Percentiles rank a stretch among this genome's conserved stretches.
phyloP scores from a whole-genome alignment of 2,329 filamentous ascomycete genomes.

The Paecilomyces sp. region DNA sequence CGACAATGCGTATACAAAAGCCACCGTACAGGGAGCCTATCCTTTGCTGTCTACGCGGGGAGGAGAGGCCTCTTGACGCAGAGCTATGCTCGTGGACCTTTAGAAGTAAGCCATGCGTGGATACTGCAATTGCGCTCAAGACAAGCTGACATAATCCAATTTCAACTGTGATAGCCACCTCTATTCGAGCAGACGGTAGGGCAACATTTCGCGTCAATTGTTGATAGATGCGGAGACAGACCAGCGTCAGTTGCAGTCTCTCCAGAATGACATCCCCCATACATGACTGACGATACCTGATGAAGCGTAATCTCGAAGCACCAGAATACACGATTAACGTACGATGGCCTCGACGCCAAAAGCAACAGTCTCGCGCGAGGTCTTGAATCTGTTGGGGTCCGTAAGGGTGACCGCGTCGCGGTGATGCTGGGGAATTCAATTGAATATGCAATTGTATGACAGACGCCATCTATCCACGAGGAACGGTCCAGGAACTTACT shows the following conservation, averaged over 20 bases:
- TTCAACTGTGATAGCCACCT: constrained; percentile 27
- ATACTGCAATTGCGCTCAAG: not conserved
- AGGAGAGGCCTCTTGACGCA: constrained; percentile 17
- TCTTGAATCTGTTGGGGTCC: constrained; percentile 62
- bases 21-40: not conserved
- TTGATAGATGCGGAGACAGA: constrained; percentile 36
- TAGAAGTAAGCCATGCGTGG: constrained; percentile 13
- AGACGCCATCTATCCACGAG: not conserved
- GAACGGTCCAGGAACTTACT: constrained; percentile 5
- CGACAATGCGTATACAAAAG: constrained; percentile 1
- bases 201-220: constrained; percentile 39
- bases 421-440: constrained; percentile 78
- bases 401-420: constrained; percentile 76
- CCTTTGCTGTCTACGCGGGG: not conserved
- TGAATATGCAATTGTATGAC: constrained; percentile 67
- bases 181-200: constrained; percentile 41
- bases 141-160: not conserved
- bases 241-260: constrained; percentile 41
- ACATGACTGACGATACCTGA: not conserved
- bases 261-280: not conserved
- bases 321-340: constrained; percentile 63
- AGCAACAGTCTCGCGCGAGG: constrained; percentile 72
- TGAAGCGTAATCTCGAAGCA: constrained; percentile 50
- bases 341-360: constrained; percentile 63
- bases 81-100: constrained; percentile 23